phyloP scores from a whole-genome alignment of 1,284 basidiomycete genomes.

The Moniliophthora roreri region DNA sequence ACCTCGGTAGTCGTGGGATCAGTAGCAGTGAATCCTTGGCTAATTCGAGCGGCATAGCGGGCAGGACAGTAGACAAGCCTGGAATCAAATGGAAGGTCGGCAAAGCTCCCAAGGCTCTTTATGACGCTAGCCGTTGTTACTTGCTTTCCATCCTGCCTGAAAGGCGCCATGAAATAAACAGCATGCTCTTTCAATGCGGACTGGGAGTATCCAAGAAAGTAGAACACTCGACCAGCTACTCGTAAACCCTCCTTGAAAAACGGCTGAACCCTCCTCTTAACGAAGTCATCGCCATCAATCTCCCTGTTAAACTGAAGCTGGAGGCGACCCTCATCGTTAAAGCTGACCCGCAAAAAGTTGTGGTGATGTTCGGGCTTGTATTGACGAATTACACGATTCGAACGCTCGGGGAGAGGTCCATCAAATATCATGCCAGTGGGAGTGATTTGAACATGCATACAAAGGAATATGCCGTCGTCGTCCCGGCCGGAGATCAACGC shows the following conservation, averaged over 20 bases:
- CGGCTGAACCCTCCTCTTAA: conserved; percentile 41
- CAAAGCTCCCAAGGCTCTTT: conserved; percentile 51
- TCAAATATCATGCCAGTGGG: conserved; percentile 58
- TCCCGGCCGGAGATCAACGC: conserved; percentile 21
- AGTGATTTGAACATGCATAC: conserved; percentile 56
- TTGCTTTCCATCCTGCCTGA: conserved; percentile 29
- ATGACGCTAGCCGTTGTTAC: conserved; percentile 52
- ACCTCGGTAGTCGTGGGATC: conserved; percentile 54
- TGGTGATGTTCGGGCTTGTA: conserved; percentile 46
- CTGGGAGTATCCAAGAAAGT: conserved; percentile 58
- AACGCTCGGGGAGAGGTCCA: conserved; percentile 64
- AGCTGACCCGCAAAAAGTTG: conserved; percentile 64
- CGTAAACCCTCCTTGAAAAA: conserved; percentile 44
- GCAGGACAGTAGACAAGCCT: conserved; percentile 60
- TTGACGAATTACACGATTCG: conserved; percentile 62
- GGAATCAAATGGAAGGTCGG: conserved; percentile 40
- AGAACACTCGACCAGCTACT: conserved; percentile 50
- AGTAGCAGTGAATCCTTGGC: conserved; percentile 73
- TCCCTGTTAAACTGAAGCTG: conserved; percentile 52
- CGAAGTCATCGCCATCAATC: conserved; percentile 46
- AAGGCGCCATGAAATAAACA: conserved; percentile 49
- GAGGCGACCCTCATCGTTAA: conserved; percentile 55
- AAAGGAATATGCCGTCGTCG: conserved; percentile 49
- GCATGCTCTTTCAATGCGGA: conserved; percentile 53
- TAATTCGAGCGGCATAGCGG: conserved; percentile 68